A percentile compares a stretch with the other conserved stretches of the same genome.
These are phyloP conservation scores for Paecilomyces sp. DNA, from an alignment of 2,329 filamentous ascomycete species.

Conservation along the genomic window DNA sequence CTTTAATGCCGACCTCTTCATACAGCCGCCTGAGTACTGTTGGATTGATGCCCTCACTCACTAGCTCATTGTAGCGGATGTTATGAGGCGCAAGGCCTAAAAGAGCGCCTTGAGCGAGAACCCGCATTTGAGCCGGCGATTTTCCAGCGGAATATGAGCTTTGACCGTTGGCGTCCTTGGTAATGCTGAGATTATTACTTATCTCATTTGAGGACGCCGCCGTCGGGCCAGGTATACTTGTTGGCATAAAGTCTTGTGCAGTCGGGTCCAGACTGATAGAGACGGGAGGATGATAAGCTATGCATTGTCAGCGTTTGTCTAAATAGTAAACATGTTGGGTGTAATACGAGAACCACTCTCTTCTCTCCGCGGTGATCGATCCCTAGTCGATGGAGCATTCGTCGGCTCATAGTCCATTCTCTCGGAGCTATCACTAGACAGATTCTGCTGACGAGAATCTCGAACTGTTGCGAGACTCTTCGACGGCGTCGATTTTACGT, in stretches of 20 bases:
- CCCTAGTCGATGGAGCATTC: constrained; percentile 18
- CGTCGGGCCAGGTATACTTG: neutral
- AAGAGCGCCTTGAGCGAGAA: constrained; percentile 58
- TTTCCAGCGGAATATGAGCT: constrained; percentile 12
- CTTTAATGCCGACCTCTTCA: constrained; percentile 56
- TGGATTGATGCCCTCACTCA: constrained; percentile 65
- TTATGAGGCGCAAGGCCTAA: constrained; percentile 56
- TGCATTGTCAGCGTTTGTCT: constrained; percentile 12
- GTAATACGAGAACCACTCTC: constrained; percentile 26
- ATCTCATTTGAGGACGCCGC: neutral
- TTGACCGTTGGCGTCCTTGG: neutral
- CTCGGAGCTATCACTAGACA: neutral
- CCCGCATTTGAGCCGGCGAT: constrained; percentile 31
- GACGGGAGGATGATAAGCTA: constrained; percentile 29
- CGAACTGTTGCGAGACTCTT: neutral
- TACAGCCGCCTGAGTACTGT: constrained; percentile 59
- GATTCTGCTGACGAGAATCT: neutral
- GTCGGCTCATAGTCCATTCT: constrained; percentile 12
- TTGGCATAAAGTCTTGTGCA: neutral
- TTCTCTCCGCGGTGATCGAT: constrained; percentile 14
- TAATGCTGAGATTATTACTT: neutral
- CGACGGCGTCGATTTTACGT: neutral
- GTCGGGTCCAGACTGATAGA: constrained; percentile 16
- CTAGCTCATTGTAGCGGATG: constrained; percentile 65
- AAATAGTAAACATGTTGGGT: neutral